phyloP scores from a whole-genome alignment of 306 rosid species.

The Prosopis cineraria region DNA sequence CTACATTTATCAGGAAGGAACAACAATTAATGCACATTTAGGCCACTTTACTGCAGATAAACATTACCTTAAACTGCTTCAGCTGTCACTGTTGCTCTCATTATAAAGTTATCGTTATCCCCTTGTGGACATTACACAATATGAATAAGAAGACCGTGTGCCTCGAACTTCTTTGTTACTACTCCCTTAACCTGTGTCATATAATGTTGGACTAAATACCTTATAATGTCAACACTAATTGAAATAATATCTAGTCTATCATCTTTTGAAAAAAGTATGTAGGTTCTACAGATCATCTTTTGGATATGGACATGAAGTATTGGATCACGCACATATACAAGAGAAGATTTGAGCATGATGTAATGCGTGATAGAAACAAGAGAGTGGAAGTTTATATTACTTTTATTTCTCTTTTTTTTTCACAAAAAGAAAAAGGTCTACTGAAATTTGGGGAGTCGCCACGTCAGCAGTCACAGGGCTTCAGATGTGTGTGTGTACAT shows the following conservation, averaged over 20 bases:
- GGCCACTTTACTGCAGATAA: constrained; percentile 38
- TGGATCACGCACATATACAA: constrained; percentile 45
- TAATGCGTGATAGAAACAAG: constrained; percentile 35
- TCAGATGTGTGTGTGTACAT: constrained; percentile 22
- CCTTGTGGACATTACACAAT: constrained; percentile 40
- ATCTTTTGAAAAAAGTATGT: constrained; percentile 6
- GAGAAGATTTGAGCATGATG: constrained; percentile 43
- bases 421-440: constrained; percentile 38
- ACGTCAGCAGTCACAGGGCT: constrained; percentile 42
- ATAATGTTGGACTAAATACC: constrained; percentile 10
- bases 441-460: constrained; percentile 54
- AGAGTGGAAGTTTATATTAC: constrained; percentile 33
- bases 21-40: constrained; percentile 42
- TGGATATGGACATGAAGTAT: constrained; percentile 39
- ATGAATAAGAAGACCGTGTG: constrained; percentile 17
- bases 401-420: background rate
- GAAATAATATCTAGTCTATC: constrained; percentile 45
- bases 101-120: constrained; percentile 46
- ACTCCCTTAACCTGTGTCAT: constrained; percentile 14
- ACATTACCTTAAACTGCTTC: constrained; percentile 36
- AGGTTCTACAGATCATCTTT: constrained; percentile 1
- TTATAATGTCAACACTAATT: constrained; percentile 43
- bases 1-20: constrained; percentile 18
- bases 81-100: constrained; percentile 42
- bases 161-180: constrained; percentile 29